Evolutionary conservation across 1,284 basidiomycete genomes (phyloP), one percentile per base, ranked within the genome.

Genomic region (Fereydounia khargensis): DNA sequence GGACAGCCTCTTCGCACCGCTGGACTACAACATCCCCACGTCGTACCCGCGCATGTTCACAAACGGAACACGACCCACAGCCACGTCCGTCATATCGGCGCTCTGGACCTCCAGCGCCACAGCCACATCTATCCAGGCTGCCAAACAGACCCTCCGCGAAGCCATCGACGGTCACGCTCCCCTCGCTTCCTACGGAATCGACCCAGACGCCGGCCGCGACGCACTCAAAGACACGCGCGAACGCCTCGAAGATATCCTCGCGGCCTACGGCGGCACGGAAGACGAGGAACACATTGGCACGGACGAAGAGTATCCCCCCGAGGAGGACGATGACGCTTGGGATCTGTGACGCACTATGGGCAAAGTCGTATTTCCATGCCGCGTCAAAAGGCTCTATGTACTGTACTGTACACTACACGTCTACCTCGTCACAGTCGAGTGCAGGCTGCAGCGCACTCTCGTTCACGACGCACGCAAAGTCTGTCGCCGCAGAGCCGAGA

Each of bases 401-500:
- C n/a, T n/a, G n/a, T n/a, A n/a, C n/a, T n/a, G n/a, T n/a, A n/a
- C n/a, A n/a, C 22, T 36, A 55, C 3, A 62, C 58, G 11, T 44
- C 40, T n/a, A 62, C 55, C 42, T 63, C 54, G 20, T 64, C 58
- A 35, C 57, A 68, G 24, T 72, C 69, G 20, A 72, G 47, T 14
- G 44, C 27, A 2, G 69, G 62, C 22, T 60, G 45, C 3, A 32
- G 22, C 9, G 3, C 28, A 30, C 53, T 56, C 34, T 72, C 70
- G 44, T 66, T 54, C 30, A 73, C 70, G n/a, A 70, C 51, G 47
- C 67, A 68, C 9, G 67, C 68, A 47, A 71, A 73, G 35, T 68
- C 62, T 1, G 67, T 71, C 10, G 54, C 30, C n/a, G 44, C 36
- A 9, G 28, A 28, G 14, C 63, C 65, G 3, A 70, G 38, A 13